These are phyloP conservation scores for Jatropha curcas DNA, from an alignment of 345 rosid genomes.

Conservation along the genomic window DNA sequence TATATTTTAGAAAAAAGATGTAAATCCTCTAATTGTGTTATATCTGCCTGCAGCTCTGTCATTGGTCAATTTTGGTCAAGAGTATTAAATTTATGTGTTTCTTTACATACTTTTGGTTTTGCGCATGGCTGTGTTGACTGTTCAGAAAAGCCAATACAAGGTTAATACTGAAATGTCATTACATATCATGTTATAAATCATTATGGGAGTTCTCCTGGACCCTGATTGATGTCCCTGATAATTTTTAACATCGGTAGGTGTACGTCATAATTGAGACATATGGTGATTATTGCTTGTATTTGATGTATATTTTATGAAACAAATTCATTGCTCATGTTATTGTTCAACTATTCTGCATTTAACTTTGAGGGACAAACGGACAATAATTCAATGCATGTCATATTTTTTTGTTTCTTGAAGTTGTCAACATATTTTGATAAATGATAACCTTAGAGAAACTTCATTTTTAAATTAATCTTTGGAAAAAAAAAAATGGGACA, in stretches of 20 bases:
- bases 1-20: too few relatives aligned
- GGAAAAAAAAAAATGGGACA: background rate
- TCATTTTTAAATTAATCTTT: background rate
- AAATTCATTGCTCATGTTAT: background rate
- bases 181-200: background rate
- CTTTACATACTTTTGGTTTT: background rate
- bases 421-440: background rate
- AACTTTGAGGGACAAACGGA: background rate
- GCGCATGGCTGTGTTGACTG: constrained; percentile 2
- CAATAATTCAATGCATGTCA: background rate
- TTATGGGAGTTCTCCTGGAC: background rate
- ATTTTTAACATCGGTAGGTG: background rate
- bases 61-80: too few relatives aligned
- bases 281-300: background rate
- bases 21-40: too few relatives aligned
- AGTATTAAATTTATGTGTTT: too few relatives aligned
- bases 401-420: background rate
- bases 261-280: background rate
- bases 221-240: background rate
- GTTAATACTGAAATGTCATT: background rate
- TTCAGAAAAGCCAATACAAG: background rate
- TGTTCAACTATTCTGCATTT: background rate
- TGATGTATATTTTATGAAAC: background rate
- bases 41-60: too few relatives aligned
- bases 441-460: background rate